Evolutionary conservation across 495 filamentous ascomycete species (phyloP).

Genomic region (Antarctomyces pellizariae): DNA sequence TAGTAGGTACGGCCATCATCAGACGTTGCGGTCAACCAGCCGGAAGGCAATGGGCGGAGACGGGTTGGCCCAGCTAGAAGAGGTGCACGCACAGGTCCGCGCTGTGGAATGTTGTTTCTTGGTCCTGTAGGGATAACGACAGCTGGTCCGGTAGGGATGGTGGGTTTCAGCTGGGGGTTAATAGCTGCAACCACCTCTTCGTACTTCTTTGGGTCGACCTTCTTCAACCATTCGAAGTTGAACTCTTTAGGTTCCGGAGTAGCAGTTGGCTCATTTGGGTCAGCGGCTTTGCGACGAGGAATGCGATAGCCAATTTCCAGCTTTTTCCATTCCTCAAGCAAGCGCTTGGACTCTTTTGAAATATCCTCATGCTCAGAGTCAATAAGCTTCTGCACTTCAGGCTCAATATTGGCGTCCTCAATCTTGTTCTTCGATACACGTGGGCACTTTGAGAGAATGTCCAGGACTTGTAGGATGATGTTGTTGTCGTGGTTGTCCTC

Average conservation of each 20-base stretch:
- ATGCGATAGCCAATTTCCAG: constrained; percentile 89
- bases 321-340: constrained; percentile 72
- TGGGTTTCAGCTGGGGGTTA: constrained; percentile 17
- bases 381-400: constrained; percentile 47
- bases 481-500: constrained; percentile 81
- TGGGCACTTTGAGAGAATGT: constrained; percentile 74
- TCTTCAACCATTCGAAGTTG: no score
- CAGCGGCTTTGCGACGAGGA: constrained; percentile 43
- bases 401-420: constrained; percentile 84
- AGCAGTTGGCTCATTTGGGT: constrained; percentile 13
- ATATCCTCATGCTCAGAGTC: constrained; percentile 51
- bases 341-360: constrained; percentile 35
- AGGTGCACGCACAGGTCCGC: constrained; percentile 33
- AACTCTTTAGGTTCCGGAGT: no score
- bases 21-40: constrained; percentile 55
- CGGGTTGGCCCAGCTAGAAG: constrained; percentile 27
- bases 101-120: constrained; percentile 36
- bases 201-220: constrained; percentile 39
- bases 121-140: constrained; percentile 40
- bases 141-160: constrained; percentile 33
- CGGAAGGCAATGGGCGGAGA: constrained; percentile 41
- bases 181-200: constrained; percentile 22
- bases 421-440: constrained; percentile 94
- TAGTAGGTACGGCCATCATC: constrained; percentile 52
- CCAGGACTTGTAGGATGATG: constrained; percentile 67